Conservation (phyloP, 108 stramenopile species). For the Pinguiococcus pyrenoidosus region DNA sequence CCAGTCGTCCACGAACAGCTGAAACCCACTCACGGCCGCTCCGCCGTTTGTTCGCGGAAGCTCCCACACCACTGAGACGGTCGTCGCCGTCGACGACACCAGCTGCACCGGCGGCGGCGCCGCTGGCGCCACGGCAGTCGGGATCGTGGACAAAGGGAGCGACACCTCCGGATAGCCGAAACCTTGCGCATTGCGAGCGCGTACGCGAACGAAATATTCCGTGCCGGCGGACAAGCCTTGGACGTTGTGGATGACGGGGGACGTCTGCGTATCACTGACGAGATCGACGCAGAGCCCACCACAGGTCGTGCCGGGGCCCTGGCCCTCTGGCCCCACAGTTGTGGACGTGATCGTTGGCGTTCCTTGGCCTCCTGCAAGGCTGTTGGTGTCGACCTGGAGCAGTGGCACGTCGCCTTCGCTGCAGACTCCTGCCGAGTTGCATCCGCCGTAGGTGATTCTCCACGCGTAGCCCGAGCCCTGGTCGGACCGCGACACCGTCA, state of each 20-base stretch:
- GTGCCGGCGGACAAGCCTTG: constrained; percentile 37
- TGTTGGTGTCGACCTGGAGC: constrained; percentile 16
- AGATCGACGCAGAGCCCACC: constrained; percentile 37
- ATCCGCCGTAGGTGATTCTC: constrained; percentile 56
- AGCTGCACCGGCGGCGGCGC: constrained; percentile 50
- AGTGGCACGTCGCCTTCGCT: constrained; percentile 50
- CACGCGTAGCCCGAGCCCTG: constrained; percentile 44
- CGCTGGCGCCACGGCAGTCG: constrained; percentile 38
- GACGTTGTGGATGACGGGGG: constrained; percentile 42
- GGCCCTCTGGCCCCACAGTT: too few relatives aligned
- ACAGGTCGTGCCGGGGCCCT: constrained; percentile 36
- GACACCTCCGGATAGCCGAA: constrained; percentile 20
- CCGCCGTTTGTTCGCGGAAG: constrained; percentile 57
- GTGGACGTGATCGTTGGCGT: too few relatives aligned
- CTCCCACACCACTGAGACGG: constrained; percentile 56
- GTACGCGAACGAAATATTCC: constrained; percentile 51
- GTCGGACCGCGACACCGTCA: constrained; percentile 36
- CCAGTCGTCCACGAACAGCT: constrained; percentile 70
- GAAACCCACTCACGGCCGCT: constrained; percentile 53
- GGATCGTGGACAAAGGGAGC: constrained; percentile 15
- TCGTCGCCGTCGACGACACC: constrained; percentile 39
- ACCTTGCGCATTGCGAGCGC: constrained; percentile 32
- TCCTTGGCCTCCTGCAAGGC: constrained; percentile 38
- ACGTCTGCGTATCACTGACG: constrained; percentile 31
- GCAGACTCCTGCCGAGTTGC: constrained; percentile 57